Evolutionary conservation across 305 asterid genomes (phyloP).

Genomic region (Lippia alba): DNA sequence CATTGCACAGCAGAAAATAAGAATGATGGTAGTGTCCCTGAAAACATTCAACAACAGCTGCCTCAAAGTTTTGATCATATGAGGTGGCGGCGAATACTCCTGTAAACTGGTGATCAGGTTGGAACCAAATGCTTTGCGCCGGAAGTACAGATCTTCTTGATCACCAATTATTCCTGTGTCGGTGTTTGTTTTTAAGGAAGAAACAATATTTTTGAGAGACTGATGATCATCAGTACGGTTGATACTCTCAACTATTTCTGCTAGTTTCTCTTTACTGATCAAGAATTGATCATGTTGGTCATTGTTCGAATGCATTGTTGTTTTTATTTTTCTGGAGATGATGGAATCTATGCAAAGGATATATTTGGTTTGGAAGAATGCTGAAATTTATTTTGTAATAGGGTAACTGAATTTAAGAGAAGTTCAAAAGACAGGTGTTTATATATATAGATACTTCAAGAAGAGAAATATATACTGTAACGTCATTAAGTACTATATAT

Average conservation of each 20-base stretch:
- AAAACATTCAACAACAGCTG: constrained; percentile 25
- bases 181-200: constrained; percentile 34
- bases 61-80: not conserved
- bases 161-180: constrained; percentile 39
- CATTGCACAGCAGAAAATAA: constrained; percentile 44
- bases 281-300: not conserved
- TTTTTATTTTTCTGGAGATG: no score
- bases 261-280: constrained; percentile 11
- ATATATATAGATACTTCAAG: no score
- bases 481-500: no score
- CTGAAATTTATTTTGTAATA: no score
- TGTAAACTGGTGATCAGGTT: constrained; percentile 14
- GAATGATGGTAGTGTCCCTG: constrained; percentile 34
- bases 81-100: not conserved
- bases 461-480: no score
- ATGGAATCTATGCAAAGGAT: no score
- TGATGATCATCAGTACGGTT: not conserved
- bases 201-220: not conserved
- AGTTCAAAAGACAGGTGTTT: no score
- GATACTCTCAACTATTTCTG: constrained; percentile 9
- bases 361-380: no score
- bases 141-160: constrained; percentile 34
- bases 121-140: constrained; percentile 41
- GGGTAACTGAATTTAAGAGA: no score
- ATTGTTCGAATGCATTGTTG: no score